These are phyloP conservation scores for Trichosporon sp. DNA, from an alignment of 1,284 basidiomycete genomes.

Conservation along the genomic window DNA sequence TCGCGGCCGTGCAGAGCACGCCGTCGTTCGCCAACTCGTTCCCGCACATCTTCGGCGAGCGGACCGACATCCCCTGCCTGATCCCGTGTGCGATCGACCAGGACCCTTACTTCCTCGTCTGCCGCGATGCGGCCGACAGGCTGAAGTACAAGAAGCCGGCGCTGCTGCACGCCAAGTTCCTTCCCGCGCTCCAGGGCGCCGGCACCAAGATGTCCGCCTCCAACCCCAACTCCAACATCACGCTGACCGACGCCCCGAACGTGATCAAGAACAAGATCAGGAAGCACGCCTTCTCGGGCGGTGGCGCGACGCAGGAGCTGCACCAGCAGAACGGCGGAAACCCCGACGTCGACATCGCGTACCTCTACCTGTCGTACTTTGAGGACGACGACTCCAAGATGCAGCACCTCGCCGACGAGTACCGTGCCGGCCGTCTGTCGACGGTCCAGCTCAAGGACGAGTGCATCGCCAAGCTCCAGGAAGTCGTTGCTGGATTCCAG, in stretches of 20 bases:
- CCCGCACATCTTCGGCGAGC: constrained; percentile 92
- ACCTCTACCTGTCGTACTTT: constrained; percentile 97
- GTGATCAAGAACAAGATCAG: constrained; percentile 99
- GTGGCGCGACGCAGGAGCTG: constrained; percentile 88
- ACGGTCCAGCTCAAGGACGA: constrained; percentile 91
- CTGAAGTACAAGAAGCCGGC: constrained; percentile 95
- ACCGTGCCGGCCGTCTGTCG: constrained; percentile 81
- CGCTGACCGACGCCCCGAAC: constrained; percentile 88
- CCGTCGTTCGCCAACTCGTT: constrained; percentile 98
- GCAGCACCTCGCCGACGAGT: constrained; percentile 76
- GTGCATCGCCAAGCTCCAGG: constrained; percentile 82
- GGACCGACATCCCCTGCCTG: constrained; percentile 82
- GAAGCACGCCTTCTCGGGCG: constrained; percentile 86
- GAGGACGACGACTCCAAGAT: constrained; percentile 91
- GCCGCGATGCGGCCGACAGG: constrained; percentile 88
- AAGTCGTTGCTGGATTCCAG: constrained; percentile 86
- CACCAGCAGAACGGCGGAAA: constrained; percentile 86
- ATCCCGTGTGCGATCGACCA: constrained; percentile 99
- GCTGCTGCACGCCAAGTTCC: constrained; percentile 94
- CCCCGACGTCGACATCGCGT: constrained; percentile 93
- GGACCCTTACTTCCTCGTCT: constrained; percentile 80
- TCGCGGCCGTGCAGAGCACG: constrained; percentile 94
- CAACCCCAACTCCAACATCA: constrained; percentile 86
- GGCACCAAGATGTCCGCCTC: constrained; percentile 99
- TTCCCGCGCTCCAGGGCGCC: constrained; percentile 95